Percentiles rank a stretch among this genome's conserved stretches.
Conservation (phyloP, 1,284 basidiomycete species). For the Blastosporella zonata region DNA sequence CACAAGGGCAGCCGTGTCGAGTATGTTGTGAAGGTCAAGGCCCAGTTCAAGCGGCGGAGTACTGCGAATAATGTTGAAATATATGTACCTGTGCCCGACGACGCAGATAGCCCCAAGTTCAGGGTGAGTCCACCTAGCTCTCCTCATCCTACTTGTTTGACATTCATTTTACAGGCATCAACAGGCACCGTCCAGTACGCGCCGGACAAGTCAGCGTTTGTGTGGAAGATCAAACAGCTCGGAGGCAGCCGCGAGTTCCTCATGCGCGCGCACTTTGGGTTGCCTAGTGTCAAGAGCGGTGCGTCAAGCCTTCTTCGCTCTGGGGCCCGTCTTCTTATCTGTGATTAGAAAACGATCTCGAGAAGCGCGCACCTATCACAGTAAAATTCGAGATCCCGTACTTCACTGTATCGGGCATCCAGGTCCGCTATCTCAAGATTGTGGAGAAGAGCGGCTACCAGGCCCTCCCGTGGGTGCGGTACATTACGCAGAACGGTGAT, state of each 20-base stretch:
- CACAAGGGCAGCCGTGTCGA: constrained; percentile 94
- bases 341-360: constrained; percentile 69
- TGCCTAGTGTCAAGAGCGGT: constrained; percentile 88
- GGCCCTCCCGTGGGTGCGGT: constrained; percentile 88
- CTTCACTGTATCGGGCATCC: constrained; percentile 96
- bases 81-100: constrained; percentile 96
- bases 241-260: constrained; percentile 92
- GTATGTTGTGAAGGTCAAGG: constrained; percentile 98
- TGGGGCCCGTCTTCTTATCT: constrained; percentile 1
- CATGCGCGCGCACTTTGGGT: constrained; percentile 94
- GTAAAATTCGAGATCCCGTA: constrained; percentile 99
- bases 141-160: background rate
- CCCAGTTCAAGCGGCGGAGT: constrained; percentile 95
- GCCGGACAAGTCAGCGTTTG: constrained; percentile 93
- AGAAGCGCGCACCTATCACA: constrained; percentile 91
- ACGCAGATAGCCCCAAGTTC: constrained; percentile 98
- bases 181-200: constrained; percentile 93
- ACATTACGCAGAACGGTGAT: constrained; percentile 95
- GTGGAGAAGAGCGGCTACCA: constrained; percentile 98
- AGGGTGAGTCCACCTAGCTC: constrained; percentile 50
- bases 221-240: constrained; percentile 97
- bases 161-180: constrained; percentile 55
- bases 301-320: constrained; percentile 24
- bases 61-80: constrained; percentile 99
- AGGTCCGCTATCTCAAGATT: constrained; percentile 93